These are phyloP conservation scores for Diplodia seriata DNA, from an alignment of 2,329 filamentous ascomycete species.

Conservation along the genomic window DNA sequence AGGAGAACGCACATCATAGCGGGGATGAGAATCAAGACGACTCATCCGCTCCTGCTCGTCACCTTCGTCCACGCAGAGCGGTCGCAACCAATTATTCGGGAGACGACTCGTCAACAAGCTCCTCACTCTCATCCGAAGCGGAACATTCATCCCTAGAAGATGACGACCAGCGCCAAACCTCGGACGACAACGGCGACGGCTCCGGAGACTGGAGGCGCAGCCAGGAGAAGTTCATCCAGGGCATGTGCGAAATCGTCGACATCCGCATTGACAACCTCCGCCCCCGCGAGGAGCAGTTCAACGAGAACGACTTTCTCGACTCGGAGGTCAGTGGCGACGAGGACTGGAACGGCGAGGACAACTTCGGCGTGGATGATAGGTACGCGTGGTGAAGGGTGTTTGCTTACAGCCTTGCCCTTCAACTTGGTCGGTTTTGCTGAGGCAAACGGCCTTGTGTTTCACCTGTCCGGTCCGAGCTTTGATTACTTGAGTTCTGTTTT, in stretches of 20 bases:
- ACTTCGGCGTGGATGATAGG: constrained; percentile 48
- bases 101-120: neutral
- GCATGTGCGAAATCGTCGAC: constrained; percentile 73
- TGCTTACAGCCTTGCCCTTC: neutral
- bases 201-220: constrained; percentile 12
- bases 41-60: constrained; percentile 15
- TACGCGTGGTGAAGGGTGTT: constrained; percentile 45
- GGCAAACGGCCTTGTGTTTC: neutral
- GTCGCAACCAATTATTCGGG: neutral
- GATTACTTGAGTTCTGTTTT: neutral
- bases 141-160: constrained; percentile 3
- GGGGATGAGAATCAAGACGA: constrained; percentile 10
- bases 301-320: constrained; percentile 75
- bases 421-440: neutral
- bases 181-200: neutral
- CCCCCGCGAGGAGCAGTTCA: constrained; percentile 70
- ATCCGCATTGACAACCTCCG: constrained; percentile 79
- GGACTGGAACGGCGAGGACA: constrained; percentile 65
- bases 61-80: constrained; percentile 16
- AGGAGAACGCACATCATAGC: neutral
- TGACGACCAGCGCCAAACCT: neutral
- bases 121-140: neutral
- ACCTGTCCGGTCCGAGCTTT: neutral
- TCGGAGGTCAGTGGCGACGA: constrained; percentile 64
- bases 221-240: constrained; percentile 61